Conservation (phyloP, 148 eudicot species). For the Amaranthus palmeri region DNA sequence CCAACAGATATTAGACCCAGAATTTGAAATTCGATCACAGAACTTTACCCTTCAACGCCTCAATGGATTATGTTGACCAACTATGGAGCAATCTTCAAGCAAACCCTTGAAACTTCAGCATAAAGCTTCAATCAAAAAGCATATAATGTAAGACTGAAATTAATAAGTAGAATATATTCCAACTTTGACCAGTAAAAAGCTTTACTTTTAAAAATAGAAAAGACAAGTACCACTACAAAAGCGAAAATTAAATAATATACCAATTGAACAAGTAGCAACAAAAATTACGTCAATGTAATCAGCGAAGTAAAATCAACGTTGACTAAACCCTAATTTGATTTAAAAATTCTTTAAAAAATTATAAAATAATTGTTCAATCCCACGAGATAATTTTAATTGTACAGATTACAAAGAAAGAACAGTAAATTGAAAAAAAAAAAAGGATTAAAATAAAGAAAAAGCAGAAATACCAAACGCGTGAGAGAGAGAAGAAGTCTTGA, state of each 20-base stretch:
- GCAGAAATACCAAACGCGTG: neutral
- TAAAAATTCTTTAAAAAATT: too few species aligned
- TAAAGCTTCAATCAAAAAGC: constrained; percentile 10
- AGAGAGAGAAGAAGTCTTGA: neutral
- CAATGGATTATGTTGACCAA: neutral
- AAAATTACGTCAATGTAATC: neutral
- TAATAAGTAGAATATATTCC: constrained; percentile 5
- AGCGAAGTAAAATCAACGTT: constrained; percentile 16
- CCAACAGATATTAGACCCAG: neutral
- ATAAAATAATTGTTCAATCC: neutral
- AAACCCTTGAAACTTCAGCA: constrained; percentile 11
- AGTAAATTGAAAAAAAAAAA: neutral
- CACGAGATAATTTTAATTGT: neutral
- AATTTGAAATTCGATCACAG: neutral
- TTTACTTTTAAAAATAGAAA: neutral
- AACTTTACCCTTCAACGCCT: neutral
- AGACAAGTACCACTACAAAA: neutral
- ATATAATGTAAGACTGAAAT: neutral
- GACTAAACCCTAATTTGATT: constrained; percentile 8
- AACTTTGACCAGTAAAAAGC: constrained; percentile 10
- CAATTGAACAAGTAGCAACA: constrained; percentile 8
- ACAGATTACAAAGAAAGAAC: neutral
- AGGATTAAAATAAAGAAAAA: neutral
- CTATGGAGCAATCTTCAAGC: neutral
- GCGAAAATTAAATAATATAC: neutral